These are phyloP conservation scores for Fusarium chlamydosporum DNA, from an alignment of 2,329 filamentous ascomycete species.

Conservation along the genomic window DNA sequence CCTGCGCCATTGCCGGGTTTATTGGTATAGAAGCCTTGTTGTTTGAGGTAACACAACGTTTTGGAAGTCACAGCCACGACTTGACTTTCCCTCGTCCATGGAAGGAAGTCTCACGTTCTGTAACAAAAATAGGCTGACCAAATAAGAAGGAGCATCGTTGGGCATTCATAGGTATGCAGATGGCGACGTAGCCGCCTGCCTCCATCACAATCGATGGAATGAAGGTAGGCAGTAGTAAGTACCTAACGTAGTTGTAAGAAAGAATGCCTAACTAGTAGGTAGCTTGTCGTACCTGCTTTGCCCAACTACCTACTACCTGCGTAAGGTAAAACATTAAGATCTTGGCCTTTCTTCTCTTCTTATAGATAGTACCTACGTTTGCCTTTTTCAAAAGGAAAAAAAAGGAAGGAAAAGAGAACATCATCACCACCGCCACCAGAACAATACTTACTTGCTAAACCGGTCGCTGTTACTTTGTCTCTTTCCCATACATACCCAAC, in stretches of 20 bases:
- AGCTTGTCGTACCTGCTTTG: no score
- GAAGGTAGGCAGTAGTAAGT: no score
- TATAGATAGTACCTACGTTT: no score
- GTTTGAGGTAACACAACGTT: constrained; percentile 10
- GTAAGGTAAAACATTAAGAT: no score
- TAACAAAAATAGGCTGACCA: constrained; percentile 5
- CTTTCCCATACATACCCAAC: neutral
- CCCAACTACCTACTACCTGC: no score
- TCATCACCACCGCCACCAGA: neutral
- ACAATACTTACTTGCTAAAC: neutral
- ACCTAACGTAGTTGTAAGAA: no score
- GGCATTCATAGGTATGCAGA: neutral
- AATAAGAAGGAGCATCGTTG: neutral
- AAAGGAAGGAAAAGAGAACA: neutral
- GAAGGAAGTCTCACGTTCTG: constrained; percentile 9
- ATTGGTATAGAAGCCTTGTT: neutral
- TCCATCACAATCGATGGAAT: no score
- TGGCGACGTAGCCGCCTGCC: neutral
- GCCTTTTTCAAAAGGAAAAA: no score
- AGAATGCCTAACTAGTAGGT: no score
- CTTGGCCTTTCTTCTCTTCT: no score
- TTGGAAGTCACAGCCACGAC: neutral
- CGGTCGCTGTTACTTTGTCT: neutral
- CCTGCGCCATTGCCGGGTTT: neutral
- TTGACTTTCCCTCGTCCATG: constrained; percentile 1